A percentile compares a stretch with the other conserved stretches of the same genome.
phyloP scores from a whole-genome alignment of 2,329 filamentous ascomycete species.

The Periglandula ipomoeae region DNA sequence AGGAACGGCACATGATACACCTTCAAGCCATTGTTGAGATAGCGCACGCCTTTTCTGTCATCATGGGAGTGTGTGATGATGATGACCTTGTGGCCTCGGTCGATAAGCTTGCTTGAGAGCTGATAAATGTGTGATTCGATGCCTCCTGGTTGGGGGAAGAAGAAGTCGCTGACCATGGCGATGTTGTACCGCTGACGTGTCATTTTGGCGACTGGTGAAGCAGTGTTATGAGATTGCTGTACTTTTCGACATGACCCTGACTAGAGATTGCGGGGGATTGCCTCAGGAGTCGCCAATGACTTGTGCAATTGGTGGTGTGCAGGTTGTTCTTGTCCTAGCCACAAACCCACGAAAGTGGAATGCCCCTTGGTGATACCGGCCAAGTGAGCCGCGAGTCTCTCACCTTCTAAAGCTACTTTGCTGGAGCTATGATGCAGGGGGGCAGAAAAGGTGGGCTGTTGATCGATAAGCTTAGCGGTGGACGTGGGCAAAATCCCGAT shows the following conservation, averaged over 20 bases:
- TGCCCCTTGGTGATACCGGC: neutral
- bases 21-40: slow-evolving; percentile 94
- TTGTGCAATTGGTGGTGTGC: neutral
- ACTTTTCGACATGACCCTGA: slow-evolving; percentile 1
- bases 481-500: slow-evolving; percentile 26
- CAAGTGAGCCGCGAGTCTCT: neutral
- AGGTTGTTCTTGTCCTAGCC: neutral
- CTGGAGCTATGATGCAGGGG: neutral
- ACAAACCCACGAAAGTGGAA: neutral
- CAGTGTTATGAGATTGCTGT: slow-evolving; percentile 4
- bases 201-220: slow-evolving; percentile 27
- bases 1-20: slow-evolving; percentile 97
- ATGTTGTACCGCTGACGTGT: slow-evolving; percentile 55
- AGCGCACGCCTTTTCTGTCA: slow-evolving; percentile 83
- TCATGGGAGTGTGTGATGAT: slow-evolving; percentile 95
- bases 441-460: neutral
- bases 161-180: slow-evolving; percentile 97
- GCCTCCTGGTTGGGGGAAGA: slow-evolving; percentile 94
- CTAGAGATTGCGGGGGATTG: neutral
- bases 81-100: slow-evolving; percentile 95
- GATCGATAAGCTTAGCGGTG: slow-evolving; percentile 27
- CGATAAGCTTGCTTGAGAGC: slow-evolving; percentile 88
- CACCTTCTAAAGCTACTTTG: too few species aligned
- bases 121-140: slow-evolving; percentile 99
- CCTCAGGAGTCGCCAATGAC: neutral